Percentiles rank a stretch among this genome's conserved stretches.
These are phyloP conservation scores for Talaromyces piceae DNA, from an alignment of 2,329 filamentous ascomycete species.

Conservation along the genomic window DNA sequence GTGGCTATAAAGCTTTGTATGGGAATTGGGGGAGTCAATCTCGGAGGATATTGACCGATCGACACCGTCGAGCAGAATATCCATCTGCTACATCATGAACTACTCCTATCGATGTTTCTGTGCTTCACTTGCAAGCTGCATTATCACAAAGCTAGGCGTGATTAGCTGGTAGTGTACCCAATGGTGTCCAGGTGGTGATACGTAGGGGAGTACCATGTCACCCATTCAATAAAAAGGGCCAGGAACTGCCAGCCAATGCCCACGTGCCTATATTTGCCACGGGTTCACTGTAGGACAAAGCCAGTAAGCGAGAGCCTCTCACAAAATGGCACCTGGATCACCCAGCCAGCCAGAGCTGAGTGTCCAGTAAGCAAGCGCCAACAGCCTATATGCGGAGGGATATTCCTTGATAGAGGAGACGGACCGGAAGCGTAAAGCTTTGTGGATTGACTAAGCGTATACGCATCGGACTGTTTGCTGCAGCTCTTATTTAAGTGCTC, in stretches of 20 bases:
- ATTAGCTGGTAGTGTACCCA: no score
- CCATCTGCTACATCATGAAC: no score
- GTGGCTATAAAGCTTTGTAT: no score
- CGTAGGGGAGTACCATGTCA: background rate
- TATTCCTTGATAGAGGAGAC: background rate
- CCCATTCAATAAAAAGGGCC: background rate
- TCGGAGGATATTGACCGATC: no score
- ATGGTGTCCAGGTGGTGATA: background rate
- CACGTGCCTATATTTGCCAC: background rate
- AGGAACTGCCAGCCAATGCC: background rate
- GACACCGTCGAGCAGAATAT: no score
- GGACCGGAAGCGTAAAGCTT: background rate
- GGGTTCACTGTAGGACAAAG: background rate
- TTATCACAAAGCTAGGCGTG: no score
- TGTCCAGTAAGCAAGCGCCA: background rate
- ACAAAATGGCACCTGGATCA: background rate
- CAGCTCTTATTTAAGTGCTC: background rate
- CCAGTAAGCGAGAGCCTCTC: background rate
- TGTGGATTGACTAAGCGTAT: background rate
- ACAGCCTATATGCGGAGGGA: background rate
- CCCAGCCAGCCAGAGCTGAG: background rate
- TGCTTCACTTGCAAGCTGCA: no score
- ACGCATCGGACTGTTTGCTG: background rate
- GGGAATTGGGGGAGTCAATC: no score
- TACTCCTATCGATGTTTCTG: no score